Base-by-base conservation (phyloP, 208 protist genomes). In the Porcisia hertigi region DNA sequence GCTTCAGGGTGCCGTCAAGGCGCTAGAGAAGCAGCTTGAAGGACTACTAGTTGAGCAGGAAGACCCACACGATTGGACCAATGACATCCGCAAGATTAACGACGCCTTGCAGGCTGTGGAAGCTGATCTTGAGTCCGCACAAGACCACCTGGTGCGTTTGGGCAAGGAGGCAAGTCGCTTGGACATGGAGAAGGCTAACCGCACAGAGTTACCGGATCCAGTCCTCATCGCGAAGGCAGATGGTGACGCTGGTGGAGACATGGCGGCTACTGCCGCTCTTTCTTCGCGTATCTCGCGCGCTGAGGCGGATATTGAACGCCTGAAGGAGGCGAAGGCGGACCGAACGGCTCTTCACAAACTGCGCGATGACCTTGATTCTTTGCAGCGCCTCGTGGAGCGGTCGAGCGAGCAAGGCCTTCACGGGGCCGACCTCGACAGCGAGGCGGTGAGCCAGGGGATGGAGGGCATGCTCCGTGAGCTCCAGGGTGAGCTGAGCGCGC, bases 281-380 rank as follows among this genome's bases (percentile, higher is more conserved):
- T n/a, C 63, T n/a, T 16, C 54, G 49, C 85, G 77, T 60, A 69
- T 92, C 53, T 57, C 79, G 20, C 76, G 84, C 7, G 66, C 86
- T n/a, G 73, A 82, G 57, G 49, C 67, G 36, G 71, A 67, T 23
- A 73, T 91, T 18, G 75, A 74, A 12, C 66, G 69, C n/a, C 70
- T 96, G 25, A 84, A 88, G 25, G 86, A 92, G 47, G 64, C 77
- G 58, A 97, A 97, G 86, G 92, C 92, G 0, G 88, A 97, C 73
- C 79, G 81, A 25, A 67, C 73, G 9, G 84, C 84, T 2, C 70
- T 97, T 47, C 88, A 94, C 75, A 89, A 84, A n/a, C 79, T 97
- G 73, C 84, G 82, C 25, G 90, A 97, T 59, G 88, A 97, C 16
- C 71, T 97, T 9, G 62, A 81, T 39, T 73, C 89, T 4, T 53